Evolutionary conservation across 2,329 filamentous ascomycete species (phyloP), one percentile per base, ranked within the genome.

Genomic region (Dothistroma septosporum): DNA sequence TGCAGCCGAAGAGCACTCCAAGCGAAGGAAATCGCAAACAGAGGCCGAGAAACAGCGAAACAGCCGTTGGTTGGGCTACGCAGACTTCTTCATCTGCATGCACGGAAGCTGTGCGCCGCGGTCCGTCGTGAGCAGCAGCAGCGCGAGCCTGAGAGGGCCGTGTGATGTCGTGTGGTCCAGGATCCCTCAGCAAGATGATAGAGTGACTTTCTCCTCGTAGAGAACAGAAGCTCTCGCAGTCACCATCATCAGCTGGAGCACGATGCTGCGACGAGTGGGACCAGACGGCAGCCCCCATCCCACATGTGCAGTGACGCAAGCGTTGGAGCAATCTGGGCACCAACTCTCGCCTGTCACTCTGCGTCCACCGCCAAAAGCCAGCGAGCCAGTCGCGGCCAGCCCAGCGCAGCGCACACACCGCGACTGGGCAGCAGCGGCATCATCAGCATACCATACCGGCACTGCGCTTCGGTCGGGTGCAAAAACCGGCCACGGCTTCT

Each of bases 21-120:
- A 44, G 41, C 41, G 12, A 16, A 44, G 41, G 14, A 14, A 44
- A 44, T n/a, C 12, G 41, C 41, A 44, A 44, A 44, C 41, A 44
- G 41, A 44, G 16, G 41, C 41, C 4, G 10, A 37, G 33, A 37
- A 37, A 37, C 33, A 11, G 33, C 33, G 33, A 11, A 3, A 16
- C 33, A 37, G 32, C 32, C 7, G 7, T 35, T 12, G 32, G 32
- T 35, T 12, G 32, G 32, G 32, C 32, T 35, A 35, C 32, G 12
- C 32, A 35, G 33, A n/a, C 41, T 44, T 44, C 41, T 44, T 44
- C 41, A 44, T n/a, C 14, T 44, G 41, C 31, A 54, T 54, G 52
- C 4, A 32, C 52, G 52, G 52, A n/a, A n/a, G 41, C 52, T 37
- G 52, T 21, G 52, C 32, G 52, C 52, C 6, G 52, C 52, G 52